Conservation (phyloP, 2,329 filamentous ascomycete genomes). For the Verticillium longisporum region DNA sequence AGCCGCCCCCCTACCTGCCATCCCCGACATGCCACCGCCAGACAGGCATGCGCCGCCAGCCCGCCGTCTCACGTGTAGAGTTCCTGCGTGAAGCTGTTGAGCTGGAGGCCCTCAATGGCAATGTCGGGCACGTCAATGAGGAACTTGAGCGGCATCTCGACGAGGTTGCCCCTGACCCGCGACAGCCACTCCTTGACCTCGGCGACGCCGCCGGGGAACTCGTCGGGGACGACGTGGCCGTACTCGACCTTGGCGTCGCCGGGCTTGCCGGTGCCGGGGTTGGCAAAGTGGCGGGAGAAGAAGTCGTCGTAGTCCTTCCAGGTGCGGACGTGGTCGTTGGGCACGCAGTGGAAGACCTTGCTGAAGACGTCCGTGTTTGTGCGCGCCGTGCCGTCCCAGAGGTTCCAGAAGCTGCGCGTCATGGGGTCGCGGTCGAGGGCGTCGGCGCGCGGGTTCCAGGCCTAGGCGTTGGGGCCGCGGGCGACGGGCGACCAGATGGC, state of each 20-base stretch:
- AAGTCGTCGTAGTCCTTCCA: conserved; percentile 71
- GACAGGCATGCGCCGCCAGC: too few relatives aligned
- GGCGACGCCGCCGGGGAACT: conserved; percentile 66
- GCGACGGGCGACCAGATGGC: conserved; percentile 72
- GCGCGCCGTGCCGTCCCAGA: conserved; percentile 68
- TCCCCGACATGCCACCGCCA: too few relatives aligned
- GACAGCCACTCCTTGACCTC: conserved; percentile 66
- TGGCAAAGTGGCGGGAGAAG: conserved; percentile 61
- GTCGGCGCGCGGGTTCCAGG: conserved; percentile 63
- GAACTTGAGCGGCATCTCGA: conserved; percentile 91
- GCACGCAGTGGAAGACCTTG: conserved; percentile 75
- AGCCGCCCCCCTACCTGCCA: too few relatives aligned
- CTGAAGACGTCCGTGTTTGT: conserved; percentile 77
- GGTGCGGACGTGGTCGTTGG: conserved; percentile 58
- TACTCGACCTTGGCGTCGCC: conserved; percentile 62
- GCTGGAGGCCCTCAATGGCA: conserved; percentile 69
- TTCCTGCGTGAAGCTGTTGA: conserved; percentile 67
- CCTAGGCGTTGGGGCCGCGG: conserved; percentile 63
- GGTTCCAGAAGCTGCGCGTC: conserved; percentile 55
- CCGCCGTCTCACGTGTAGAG: conserved; percentile 51
- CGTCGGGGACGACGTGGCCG: conserved; percentile 78
- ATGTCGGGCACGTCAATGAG: conserved; percentile 76
- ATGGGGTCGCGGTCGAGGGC: conserved; percentile 69
- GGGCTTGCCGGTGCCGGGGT: conserved; percentile 37
- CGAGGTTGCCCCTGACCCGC: conserved; percentile 61